phyloP scores from a whole-genome alignment of 495 filamentous ascomycete species.

The Zalerion maritima region DNA sequence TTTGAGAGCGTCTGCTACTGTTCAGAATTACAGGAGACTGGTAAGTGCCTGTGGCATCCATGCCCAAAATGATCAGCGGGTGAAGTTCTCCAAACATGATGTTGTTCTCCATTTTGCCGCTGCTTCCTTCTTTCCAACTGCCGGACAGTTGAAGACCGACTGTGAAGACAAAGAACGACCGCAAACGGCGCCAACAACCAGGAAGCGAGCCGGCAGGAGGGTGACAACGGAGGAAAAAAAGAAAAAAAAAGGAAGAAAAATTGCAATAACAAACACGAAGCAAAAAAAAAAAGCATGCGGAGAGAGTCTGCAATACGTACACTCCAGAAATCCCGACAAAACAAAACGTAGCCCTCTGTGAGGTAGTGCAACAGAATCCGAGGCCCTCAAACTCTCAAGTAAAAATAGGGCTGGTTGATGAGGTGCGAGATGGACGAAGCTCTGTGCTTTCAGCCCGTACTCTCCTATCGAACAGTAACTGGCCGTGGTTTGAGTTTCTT shows the following conservation, averaged over 20 bases:
- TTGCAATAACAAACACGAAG: constrained; percentile 7
- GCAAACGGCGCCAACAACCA: too few species aligned
- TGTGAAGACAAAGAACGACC: too few species aligned
- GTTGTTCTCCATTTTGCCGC: too few species aligned
- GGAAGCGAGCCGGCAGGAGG: constrained; percentile 8
- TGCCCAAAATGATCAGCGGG: too few species aligned
- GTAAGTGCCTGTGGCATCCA: too few species aligned
- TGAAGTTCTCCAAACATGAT: too few species aligned
- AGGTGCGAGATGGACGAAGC: constrained; percentile 31
- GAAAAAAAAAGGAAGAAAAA: constrained; percentile 12
- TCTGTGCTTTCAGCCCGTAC: constrained; percentile 35
- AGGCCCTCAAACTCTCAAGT: constrained; percentile 6
- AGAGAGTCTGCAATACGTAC: constrained; percentile 34
- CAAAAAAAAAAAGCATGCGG: constrained; percentile 16
- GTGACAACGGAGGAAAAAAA: constrained; percentile 5
- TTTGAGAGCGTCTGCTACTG: too few species aligned
- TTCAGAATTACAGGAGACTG: too few species aligned
- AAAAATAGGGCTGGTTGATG: constrained; percentile 9
- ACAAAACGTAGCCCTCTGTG: constrained; percentile 5
- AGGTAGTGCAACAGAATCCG: constrained; percentile 5
- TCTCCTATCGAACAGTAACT: too few species aligned
- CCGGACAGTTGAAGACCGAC: too few species aligned
- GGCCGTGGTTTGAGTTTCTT: too few species aligned
- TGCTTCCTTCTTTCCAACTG: too few species aligned
- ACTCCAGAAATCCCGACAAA: constrained; percentile 15